phyloP scores from a whole-genome alignment of 352 stramenopile genomes.

The Stramenopiles sp. region DNA sequence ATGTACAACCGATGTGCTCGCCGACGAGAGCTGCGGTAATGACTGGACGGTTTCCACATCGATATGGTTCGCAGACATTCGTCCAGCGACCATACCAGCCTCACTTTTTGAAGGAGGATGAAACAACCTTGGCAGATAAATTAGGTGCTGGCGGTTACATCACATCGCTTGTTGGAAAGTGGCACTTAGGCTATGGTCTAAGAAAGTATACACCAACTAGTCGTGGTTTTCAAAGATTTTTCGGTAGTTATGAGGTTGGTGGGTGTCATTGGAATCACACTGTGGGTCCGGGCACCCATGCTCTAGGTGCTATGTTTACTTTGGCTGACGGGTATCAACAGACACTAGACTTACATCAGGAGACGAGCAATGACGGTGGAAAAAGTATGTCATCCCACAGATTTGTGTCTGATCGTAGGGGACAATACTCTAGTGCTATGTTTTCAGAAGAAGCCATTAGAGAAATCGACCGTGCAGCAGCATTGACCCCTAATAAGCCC shows the following conservation, averaged over 20 bases:
- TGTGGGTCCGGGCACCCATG: neutral
- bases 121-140: constrained; percentile 23
- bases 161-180: constrained; percentile 27
- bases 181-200: constrained; percentile 28
- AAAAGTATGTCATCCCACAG: neutral
- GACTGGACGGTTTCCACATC: constrained; percentile 19
- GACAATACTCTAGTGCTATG: neutral
- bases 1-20: constrained; percentile 24
- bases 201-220: constrained; percentile 23
- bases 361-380: neutral
- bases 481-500: constrained; percentile 20
- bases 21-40: constrained; percentile 18
- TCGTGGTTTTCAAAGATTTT: constrained; percentile 25
- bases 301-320: neutral
- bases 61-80: neutral
- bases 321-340: neutral
- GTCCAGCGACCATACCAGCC: neutral
- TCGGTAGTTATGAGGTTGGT: neutral
- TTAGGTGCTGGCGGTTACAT: constrained; percentile 18
- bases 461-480: too few species aligned
- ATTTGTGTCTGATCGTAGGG: neutral
- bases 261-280: constrained; percentile 3
- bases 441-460: too few species aligned
- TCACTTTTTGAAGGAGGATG: neutral
- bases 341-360: neutral